phyloP scores from a whole-genome alignment of 371 early-diverging fungal genomes.

The Massospora cicadina region DNA sequence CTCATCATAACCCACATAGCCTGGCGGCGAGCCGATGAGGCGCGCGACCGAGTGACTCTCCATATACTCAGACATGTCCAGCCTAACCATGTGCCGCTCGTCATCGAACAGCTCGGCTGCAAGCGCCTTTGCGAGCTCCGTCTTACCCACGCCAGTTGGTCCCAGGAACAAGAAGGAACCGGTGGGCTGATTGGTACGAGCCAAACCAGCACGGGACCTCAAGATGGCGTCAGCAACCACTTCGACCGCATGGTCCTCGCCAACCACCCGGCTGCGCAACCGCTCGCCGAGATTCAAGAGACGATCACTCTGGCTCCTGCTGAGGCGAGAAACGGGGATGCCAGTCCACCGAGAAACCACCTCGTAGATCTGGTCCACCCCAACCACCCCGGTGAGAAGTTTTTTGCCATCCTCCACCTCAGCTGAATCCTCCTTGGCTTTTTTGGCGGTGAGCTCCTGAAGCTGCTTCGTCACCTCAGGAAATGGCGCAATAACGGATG shows the following conservation, averaged over 20 bases:
- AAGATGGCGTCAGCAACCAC: slow-evolving; percentile 67
- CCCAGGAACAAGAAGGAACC: slow-evolving; percentile 86
- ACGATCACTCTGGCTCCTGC: slow-evolving; percentile 60
- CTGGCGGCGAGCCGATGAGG: slow-evolving; percentile 82
- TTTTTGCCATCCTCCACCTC: slow-evolving; percentile 23
- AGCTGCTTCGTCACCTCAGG: slow-evolving; percentile 53
- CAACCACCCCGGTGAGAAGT: slow-evolving; percentile 60
- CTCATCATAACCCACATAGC: slow-evolving; percentile 65
- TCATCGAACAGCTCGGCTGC: slow-evolving; percentile 76
- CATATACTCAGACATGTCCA: slow-evolving; percentile 91
- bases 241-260: slow-evolving; percentile 62
- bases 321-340: slow-evolving; percentile 65
- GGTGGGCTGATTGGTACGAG: slow-evolving; percentile 39
- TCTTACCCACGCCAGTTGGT: slow-evolving; percentile 81
- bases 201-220: slow-evolving; percentile 22
- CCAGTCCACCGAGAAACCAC: slow-evolving; percentile 80
- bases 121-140: slow-evolving; percentile 81
- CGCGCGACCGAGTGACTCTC: slow-evolving; percentile 50
- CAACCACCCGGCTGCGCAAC: slow-evolving; percentile 56
- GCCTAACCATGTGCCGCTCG: slow-evolving; percentile 65
- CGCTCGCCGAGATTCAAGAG: slow-evolving; percentile 57
- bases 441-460: slow-evolving; percentile 28
- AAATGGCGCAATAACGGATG: slow-evolving; percentile 75
- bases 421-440: slow-evolving; percentile 37
- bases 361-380: slow-evolving; percentile 68